These are phyloP conservation scores for Myochromella boudieri DNA, from an alignment of 768 basidiomycete genomes.

Conservation along the genomic window DNA sequence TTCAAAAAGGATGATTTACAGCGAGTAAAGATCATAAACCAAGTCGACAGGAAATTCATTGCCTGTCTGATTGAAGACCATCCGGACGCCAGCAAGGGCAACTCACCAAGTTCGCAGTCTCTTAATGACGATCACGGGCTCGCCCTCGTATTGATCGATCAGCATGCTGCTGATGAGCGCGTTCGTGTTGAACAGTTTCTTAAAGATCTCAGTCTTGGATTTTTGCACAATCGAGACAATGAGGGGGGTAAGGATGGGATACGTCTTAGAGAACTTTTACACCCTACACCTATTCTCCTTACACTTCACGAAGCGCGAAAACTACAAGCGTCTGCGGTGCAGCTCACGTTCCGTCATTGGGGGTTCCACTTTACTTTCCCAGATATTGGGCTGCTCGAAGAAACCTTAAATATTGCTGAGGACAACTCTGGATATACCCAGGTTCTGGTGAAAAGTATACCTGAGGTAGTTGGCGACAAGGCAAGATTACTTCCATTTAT, in stretches of 20 bases:
- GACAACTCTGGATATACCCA: constrained; percentile 54
- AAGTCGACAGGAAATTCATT: constrained; percentile 92
- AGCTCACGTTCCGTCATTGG: constrained; percentile 61
- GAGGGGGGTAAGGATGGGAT: constrained; percentile 29
- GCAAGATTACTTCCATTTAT: constrained; percentile 42
- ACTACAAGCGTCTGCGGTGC: constrained; percentile 42
- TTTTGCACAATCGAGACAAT: constrained; percentile 42
- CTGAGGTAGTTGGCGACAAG: constrained; percentile 73
- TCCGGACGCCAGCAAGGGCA: constrained; percentile 13
- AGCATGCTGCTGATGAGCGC: constrained; percentile 98
- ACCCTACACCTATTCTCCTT: constrained; percentile 62
- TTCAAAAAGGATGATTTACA: constrained; percentile 57
- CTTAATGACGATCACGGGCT: constrained; percentile 11
- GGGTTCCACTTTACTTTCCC: constrained; percentile 57
- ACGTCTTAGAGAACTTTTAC: constrained; percentile 43
- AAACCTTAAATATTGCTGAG: constrained; percentile 21
- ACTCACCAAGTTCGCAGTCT: constrained; percentile 9
- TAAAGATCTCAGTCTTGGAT: constrained; percentile 70
- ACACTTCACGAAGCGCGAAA: constrained; percentile 61
- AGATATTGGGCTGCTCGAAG: constrained; percentile 14
- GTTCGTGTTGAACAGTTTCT: constrained; percentile 86
- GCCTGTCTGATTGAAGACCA: constrained; percentile 56
- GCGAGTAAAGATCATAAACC: constrained; percentile 64
- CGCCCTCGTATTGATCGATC: constrained; percentile 81
- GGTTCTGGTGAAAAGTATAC: constrained; percentile 60